Percentiles rank a stretch among this genome's conserved stretches.
Conservation (phyloP, 116 monocot species). For the Posidonia oceanica region DNA sequence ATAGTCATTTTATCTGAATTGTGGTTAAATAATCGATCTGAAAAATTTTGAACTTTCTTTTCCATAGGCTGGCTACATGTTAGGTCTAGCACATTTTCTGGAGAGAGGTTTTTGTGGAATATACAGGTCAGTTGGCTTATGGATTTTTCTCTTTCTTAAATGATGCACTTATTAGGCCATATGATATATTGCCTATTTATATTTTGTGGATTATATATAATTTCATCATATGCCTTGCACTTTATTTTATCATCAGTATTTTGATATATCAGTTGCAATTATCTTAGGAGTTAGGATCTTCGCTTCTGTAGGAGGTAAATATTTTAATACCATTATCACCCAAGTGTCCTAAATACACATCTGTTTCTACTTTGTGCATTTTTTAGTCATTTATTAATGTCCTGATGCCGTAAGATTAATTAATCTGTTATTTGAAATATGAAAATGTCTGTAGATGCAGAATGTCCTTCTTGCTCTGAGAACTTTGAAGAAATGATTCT, state of each 20-base stretch:
- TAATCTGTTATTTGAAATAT: not conserved
- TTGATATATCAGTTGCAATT: not conserved
- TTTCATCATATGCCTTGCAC: too few species aligned
- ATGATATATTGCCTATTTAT: not conserved
- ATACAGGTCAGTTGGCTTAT: too few species aligned
- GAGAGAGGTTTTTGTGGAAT: too few species aligned
- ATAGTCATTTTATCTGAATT: too few species aligned
- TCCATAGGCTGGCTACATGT: too few species aligned
- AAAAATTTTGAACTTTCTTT: too few species aligned
- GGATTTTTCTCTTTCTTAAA: too few species aligned
- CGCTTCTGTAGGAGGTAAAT: not conserved
- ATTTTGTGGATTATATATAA: too few species aligned
- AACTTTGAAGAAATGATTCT: conserved; percentile 25
- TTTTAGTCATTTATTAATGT: not conserved
- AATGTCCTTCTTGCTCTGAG: conserved; percentile 14
- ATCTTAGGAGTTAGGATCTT: not conserved
- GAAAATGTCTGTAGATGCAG: conserved; percentile 3
- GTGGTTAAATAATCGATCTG: too few species aligned
- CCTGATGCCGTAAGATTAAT: too few species aligned
- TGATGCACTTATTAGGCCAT: not conserved
- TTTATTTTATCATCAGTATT: too few species aligned
- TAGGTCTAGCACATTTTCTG: too few species aligned
- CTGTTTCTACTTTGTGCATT: not conserved
- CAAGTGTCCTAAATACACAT: not conserved
- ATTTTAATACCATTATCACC: not conserved